Conservation (phyloP, 179 eudicot species). For the Heliamphora pulchella region DNA sequence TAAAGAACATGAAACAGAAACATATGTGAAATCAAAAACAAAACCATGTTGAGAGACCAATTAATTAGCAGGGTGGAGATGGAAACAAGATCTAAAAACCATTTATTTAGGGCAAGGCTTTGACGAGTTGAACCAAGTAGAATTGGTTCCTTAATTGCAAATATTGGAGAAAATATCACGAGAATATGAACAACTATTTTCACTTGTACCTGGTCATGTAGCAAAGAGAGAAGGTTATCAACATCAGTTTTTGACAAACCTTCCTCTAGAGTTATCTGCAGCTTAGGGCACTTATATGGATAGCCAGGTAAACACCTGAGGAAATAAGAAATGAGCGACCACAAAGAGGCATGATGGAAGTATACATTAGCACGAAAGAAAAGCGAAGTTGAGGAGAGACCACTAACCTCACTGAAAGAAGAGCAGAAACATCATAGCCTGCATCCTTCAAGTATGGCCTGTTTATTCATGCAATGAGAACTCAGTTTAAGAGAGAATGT, state of each 20-base stretch:
- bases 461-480: slow-evolving; percentile 17
- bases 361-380: neutral
- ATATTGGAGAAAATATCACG: neutral
- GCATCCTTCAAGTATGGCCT: slow-evolving; percentile 96
- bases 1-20: too few relatives aligned
- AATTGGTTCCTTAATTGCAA: slow-evolving; percentile 1
- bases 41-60: neutral
- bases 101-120: neutral
- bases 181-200: neutral
- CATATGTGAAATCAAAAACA: neutral
- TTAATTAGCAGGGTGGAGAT: neutral
- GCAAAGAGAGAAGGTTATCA: slow-evolving; percentile 68
- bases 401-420: slow-evolving; percentile 69
- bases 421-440: slow-evolving; percentile 83
- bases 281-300: slow-evolving; percentile 87
- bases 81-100: neutral
- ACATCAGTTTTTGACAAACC: slow-evolving; percentile 74
- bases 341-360: neutral
- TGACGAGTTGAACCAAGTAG: slow-evolving; percentile 3
- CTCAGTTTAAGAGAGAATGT: slow-evolving; percentile 12
- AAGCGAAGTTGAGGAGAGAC: slow-evolving; percentile 7
- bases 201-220: slow-evolving; percentile 73
- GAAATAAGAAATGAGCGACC: slow-evolving; percentile 13
- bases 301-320: slow-evolving; percentile 79
- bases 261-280: slow-evolving; percentile 63